Base-by-base conservation (phyloP, 2,329 filamentous ascomycete species). In the Aspergillus ochraceus region DNA sequence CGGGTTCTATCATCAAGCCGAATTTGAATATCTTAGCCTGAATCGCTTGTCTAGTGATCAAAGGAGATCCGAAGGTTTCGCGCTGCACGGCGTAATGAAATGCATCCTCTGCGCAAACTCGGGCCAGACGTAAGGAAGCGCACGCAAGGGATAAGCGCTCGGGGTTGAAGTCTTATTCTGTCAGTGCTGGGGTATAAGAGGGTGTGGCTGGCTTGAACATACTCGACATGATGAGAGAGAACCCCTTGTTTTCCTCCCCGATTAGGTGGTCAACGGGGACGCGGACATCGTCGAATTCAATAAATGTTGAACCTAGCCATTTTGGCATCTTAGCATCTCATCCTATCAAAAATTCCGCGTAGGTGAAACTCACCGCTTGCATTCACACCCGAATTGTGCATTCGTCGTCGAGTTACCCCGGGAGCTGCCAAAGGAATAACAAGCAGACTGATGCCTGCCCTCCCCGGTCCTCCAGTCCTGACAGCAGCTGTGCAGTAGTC, bases 141-240 rank as follows among this genome's bases (percentile, higher is more conserved):
- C 90, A 85, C 2, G 86, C 82, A 58, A 92, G 88, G 6, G 81
- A 81, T 4, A 91, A 79, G 0, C 89, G 84, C 71, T 92, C 89
- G 70, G 91, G 88, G 74, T 92, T 92, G 81, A 92, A 91, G 76
- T 91, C 80, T 72, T 62, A 46, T 32, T 12, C 20, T 36, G n/a
- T 63, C 17, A 61, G 49, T 2, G 24, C 3, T 12, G 36, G 8
- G 8, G 17, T 1, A 29, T 8, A 17, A 12, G 3, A 46, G 12
- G 36, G 19, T n/a, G 49, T 3, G 4, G 12, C 19, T n/a, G 9
- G 11, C 1, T 36, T 46, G 12, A 26, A 65, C 69, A 63, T 68
- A 75, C 82, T 90, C 45, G 85, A 88, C 88, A 90, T 90, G 68
- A 90, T 84, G 66, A 90, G 89, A 53, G 80, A 81, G 84, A 92